Conservation (phyloP, 306 rosid species). For the Castanospermum australe region DNA sequence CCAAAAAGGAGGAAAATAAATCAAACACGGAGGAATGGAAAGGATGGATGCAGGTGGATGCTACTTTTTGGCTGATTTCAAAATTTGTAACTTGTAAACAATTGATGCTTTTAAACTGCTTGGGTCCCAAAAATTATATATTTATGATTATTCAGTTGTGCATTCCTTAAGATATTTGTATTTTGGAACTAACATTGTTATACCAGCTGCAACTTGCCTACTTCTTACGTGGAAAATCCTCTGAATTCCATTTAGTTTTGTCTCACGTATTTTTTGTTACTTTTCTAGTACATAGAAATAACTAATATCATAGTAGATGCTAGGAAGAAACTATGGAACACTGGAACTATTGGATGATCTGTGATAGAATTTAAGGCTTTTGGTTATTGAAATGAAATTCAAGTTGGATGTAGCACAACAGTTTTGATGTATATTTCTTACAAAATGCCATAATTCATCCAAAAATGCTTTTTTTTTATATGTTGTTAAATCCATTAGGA, state of each 20-base stretch:
- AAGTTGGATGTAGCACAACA: background rate
- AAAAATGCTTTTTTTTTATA: conserved; percentile 2
- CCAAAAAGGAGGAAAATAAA: no score
- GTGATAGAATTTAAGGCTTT: conserved; percentile 20
- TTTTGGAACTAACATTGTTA: background rate
- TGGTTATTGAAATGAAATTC: conserved; percentile 18
- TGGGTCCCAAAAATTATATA: no score
- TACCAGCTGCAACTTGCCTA: conserved; percentile 1
- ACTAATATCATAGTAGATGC: conserved; percentile 19
- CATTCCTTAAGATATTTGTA: background rate
- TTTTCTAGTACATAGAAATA: background rate
- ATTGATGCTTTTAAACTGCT: no score
- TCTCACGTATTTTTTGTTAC: background rate
- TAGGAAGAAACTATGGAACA: conserved; percentile 7
- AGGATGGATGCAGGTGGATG: conserved; percentile 99
- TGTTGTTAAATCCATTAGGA: background rate
- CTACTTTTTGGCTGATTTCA: conserved; percentile 16
- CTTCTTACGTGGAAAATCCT: conserved; percentile 1
- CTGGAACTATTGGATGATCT: conserved; percentile 23
- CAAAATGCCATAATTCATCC: conserved; percentile 5
- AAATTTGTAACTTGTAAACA: conserved; percentile 23
- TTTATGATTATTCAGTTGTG: no score
- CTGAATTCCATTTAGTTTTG: background rate
- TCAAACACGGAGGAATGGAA: conserved; percentile 99
- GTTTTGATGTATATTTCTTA: conserved; percentile 8